These are phyloP conservation scores for Spatholobus suberectus DNA, from an alignment of 306 rosid species.

Conservation along the genomic window DNA sequence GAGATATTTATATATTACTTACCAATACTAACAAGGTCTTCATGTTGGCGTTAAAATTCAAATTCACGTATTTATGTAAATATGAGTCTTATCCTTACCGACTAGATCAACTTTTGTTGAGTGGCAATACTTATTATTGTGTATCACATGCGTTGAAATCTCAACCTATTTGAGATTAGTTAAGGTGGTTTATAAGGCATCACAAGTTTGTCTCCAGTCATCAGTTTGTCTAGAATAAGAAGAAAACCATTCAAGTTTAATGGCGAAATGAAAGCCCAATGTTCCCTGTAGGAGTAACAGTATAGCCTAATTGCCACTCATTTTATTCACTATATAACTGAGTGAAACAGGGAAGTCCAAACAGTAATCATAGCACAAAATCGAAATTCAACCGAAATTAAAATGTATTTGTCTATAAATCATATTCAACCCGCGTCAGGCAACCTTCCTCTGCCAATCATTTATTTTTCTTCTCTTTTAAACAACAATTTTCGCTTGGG, in stretches of 20 bases:
- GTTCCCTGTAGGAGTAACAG: background rate
- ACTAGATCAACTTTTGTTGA: too few relatives aligned
- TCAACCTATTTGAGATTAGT: background rate
- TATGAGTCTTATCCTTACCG: too few relatives aligned
- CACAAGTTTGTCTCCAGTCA: slow-evolving; percentile 29
- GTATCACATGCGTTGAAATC: background rate
- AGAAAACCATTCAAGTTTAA: background rate
- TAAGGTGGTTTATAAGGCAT: slow-evolving; percentile 22
- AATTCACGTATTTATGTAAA: too few relatives aligned
- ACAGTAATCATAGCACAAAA: background rate
- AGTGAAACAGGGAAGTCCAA: background rate
- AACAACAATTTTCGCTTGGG: background rate
- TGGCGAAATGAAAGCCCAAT: background rate
- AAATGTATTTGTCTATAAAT: background rate
- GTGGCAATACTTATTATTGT: slow-evolving; percentile 13
- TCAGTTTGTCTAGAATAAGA: background rate
- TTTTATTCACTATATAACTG: background rate
- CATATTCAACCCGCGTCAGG: background rate
- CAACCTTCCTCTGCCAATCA: background rate
- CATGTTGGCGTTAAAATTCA: too few relatives aligned
- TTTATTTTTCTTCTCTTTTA: background rate
- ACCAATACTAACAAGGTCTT: too few relatives aligned
- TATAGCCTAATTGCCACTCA: background rate
- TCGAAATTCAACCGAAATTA: background rate
- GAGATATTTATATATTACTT: too few relatives aligned